Conservation (phyloP, 495 filamentous ascomycete species). For the Durotheca rogersii region DNA sequence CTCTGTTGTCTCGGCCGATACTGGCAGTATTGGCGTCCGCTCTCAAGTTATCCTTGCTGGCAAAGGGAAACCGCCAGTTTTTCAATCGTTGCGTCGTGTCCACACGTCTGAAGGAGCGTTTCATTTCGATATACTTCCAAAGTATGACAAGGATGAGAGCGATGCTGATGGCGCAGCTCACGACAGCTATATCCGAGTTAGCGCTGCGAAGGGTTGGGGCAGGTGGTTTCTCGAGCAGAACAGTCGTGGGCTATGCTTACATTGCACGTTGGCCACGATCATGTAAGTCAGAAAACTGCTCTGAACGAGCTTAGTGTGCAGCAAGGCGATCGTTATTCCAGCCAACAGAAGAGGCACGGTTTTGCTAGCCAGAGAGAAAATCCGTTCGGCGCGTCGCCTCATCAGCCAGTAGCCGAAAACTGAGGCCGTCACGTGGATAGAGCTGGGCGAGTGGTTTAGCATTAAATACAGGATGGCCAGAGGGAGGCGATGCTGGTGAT, state of each 20-base stretch:
- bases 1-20: not conserved
- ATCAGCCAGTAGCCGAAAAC: slow-evolving; percentile 13
- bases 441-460: slow-evolving; percentile 2
- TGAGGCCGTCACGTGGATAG: slow-evolving; percentile 15
- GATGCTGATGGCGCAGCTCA: slow-evolving; percentile 17
- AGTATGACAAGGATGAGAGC: slow-evolving; percentile 8
- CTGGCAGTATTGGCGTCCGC: not conserved
- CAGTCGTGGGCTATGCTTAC: slow-evolving; percentile 3
- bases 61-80: slow-evolving; percentile 6
- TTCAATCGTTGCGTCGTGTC: not conserved
- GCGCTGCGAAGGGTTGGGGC: not conserved
- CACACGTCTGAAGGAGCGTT: slow-evolving; percentile 14
- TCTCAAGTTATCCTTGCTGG: not conserved
- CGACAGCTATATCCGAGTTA: slow-evolving; percentile 6
- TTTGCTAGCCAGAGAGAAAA: slow-evolving; percentile 7
- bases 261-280: slow-evolving; percentile 26
- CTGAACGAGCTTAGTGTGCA: slow-evolving; percentile 11
- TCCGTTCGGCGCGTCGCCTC: slow-evolving; percentile 8
- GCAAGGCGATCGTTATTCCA: slow-evolving; percentile 13
- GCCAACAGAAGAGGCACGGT: slow-evolving; percentile 10
- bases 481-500: not conserved
- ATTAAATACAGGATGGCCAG: not conserved
- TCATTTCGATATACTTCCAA: slow-evolving; percentile 7
- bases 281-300: slow-evolving; percentile 18
- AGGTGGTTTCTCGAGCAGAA: not conserved